phyloP scores from a whole-genome alignment of 2,329 filamentous ascomycete genomes.

The Elsinoe fawcettii region DNA sequence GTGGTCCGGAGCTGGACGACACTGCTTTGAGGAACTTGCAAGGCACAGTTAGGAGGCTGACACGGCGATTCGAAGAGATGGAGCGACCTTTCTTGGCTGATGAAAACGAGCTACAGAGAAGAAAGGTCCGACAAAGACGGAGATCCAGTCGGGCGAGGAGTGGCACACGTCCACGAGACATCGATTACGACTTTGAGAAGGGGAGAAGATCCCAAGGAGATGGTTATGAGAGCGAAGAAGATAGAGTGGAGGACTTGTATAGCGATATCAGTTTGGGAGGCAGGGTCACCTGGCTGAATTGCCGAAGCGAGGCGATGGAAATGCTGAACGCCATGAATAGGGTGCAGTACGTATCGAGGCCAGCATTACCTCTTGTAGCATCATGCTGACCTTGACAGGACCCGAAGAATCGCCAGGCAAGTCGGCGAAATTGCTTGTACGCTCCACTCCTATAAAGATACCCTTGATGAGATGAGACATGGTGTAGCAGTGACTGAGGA shows the following conservation, averaged over 20 bases:
- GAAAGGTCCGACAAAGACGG: slow-evolving; percentile 20
- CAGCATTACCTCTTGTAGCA: background rate
- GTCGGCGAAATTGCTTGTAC: slow-evolving; percentile 27
- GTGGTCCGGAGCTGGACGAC: slow-evolving; percentile 25
- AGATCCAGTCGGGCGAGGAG: slow-evolving; percentile 19
- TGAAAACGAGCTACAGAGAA: slow-evolving; percentile 22
- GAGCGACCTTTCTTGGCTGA: slow-evolving; percentile 33
- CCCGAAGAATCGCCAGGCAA: slow-evolving; percentile 30
- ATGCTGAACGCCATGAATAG: slow-evolving; percentile 31
- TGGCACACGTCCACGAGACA: slow-evolving; percentile 19
- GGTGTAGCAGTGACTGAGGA: slow-evolving; percentile 25
- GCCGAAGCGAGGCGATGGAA: slow-evolving; percentile 30
- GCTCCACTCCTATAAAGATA: slow-evolving; percentile 26
- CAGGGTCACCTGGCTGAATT: slow-evolving; percentile 32
- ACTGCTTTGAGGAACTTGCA: slow-evolving; percentile 32
- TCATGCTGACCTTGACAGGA: background rate
- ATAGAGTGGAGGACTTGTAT: slow-evolving; percentile 28
- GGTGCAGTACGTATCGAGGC: slow-evolving; percentile 24
- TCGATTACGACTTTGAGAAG: slow-evolving; percentile 17
- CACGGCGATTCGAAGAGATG: slow-evolving; percentile 30
- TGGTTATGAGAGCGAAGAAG: slow-evolving; percentile 21
- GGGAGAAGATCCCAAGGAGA: slow-evolving; percentile 14
- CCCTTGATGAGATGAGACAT: slow-evolving; percentile 21
- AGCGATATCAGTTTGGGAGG: slow-evolving; percentile 28
- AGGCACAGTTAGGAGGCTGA: slow-evolving; percentile 30